These are phyloP conservation scores for Orbilia oligospora DNA, from an alignment of 2,329 filamentous ascomycete genomes.

Conservation along the genomic window DNA sequence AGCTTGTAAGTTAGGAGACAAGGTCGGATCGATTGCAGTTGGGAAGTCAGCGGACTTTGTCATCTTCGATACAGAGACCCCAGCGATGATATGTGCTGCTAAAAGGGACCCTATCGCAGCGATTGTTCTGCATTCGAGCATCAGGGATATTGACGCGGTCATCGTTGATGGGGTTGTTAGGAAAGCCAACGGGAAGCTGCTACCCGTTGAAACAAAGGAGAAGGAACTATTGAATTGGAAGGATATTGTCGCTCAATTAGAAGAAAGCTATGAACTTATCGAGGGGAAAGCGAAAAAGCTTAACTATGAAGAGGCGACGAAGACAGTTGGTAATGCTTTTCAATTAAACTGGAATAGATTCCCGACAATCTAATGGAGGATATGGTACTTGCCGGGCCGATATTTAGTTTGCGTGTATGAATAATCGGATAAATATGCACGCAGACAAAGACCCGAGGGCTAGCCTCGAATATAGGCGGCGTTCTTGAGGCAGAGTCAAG, in stretches of 20 bases:
- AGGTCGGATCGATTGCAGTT: conserved; percentile 68
- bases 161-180: conserved; percentile 68
- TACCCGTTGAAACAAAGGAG: conserved; percentile 63
- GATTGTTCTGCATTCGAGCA: conserved; percentile 68
- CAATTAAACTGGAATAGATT: not conserved
- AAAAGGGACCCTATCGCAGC: conserved; percentile 68
- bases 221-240: conserved; percentile 64
- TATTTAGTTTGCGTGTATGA: too few relatives aligned
- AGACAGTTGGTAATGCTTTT: not conserved
- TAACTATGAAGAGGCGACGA: conserved; percentile 63
- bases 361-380: not conserved
- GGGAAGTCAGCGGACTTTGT: conserved; percentile 71
- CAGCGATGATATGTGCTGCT: conserved; percentile 68
- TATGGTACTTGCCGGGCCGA: too few relatives aligned
- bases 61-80: conserved; percentile 68
- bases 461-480: too few relatives aligned
- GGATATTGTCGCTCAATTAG: conserved; percentile 65
- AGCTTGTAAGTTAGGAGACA: conserved; percentile 67
- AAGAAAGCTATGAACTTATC: conserved; percentile 65
- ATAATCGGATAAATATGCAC: too few relatives aligned
- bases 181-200: conserved; percentile 66
- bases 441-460: too few relatives aligned
- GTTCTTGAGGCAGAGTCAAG: too few relatives aligned
- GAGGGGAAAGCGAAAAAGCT: conserved; percentile 62
- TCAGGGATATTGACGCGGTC: conserved; percentile 68